phyloP scores from a whole-genome alignment of 2,329 filamentous ascomycete genomes.

The Anthostomella pinea region DNA sequence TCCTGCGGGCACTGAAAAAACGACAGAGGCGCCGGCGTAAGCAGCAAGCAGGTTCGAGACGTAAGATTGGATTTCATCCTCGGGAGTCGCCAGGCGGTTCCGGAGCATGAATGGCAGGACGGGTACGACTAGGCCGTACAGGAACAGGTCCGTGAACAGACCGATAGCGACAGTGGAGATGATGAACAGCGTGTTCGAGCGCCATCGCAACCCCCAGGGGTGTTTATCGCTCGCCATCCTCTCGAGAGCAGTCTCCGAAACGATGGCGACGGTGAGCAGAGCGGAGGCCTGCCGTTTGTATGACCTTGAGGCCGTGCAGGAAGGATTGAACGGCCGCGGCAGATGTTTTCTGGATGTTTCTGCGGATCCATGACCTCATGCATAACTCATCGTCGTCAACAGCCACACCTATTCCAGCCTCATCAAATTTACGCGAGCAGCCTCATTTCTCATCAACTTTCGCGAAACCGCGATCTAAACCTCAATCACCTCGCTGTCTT shows the following conservation, averaged over 20 bases:
- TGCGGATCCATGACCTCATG: slow-evolving; percentile 24
- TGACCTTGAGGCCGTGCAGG: too few relatives aligned
- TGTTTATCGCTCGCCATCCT: slow-evolving; percentile 2
- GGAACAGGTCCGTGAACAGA: slow-evolving; percentile 57
- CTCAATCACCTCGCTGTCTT: too few relatives aligned
- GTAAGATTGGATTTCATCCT: slow-evolving; percentile 47
- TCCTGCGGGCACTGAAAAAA: slow-evolving; percentile 51
- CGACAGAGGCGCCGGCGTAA: slow-evolving; percentile 51
- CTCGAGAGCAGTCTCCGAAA: neutral
- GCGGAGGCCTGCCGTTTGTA: too few relatives aligned
- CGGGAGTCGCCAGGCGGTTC: slow-evolving; percentile 46
- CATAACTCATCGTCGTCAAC: too few relatives aligned
- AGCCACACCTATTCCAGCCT: slow-evolving; percentile 1
- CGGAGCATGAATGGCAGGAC: slow-evolving; percentile 56
- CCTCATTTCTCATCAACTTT: too few relatives aligned
- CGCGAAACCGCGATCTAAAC: too few relatives aligned
- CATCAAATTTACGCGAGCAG: too few relatives aligned
- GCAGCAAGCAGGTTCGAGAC: slow-evolving; percentile 52
- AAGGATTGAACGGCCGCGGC: too few relatives aligned
- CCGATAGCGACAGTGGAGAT: slow-evolving; percentile 53
- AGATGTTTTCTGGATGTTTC: too few relatives aligned
- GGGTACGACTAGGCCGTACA: slow-evolving; percentile 58
- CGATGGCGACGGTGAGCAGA: too few relatives aligned
- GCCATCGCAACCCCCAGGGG: slow-evolving; percentile 36
- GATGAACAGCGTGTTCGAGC: slow-evolving; percentile 60